A percentile compares a stretch with the other conserved stretches of the same genome.
These are phyloP conservation scores for Chytriomyces sp. DNA, from an alignment of 192 early-diverging fungal species.

Conservation along the genomic window DNA sequence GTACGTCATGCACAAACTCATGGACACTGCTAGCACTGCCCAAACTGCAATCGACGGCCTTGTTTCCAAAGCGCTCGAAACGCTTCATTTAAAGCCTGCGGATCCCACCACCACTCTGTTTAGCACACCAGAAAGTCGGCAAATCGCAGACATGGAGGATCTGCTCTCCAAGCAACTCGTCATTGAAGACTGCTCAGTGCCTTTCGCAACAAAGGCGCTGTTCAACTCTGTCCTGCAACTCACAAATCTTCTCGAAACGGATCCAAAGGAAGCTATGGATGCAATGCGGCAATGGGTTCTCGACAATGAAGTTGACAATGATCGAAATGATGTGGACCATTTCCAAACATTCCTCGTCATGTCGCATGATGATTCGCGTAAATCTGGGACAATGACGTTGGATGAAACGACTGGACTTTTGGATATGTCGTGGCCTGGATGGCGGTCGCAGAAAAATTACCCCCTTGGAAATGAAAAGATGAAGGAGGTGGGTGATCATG, in stretches of 20 bases:
- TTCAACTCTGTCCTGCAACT: neutral
- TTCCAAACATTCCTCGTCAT: conserved; percentile 56
- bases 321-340: conserved; percentile 39
- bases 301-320: neutral
- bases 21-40: neutral
- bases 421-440: neutral
- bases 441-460: neutral
- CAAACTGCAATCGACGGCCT: neutral
- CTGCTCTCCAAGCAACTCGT: conserved; percentile 9
- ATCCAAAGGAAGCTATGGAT: neutral
- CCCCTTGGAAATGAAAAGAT: neutral
- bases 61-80: neutral
- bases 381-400: neutral
- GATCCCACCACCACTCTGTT: neutral
- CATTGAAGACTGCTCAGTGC: conserved; percentile 10
- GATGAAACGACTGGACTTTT: neutral
- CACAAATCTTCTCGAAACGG: neutral
- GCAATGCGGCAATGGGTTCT: neutral
- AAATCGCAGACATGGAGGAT: conserved; percentile 7
- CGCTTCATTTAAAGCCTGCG: neutral
- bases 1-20: neutral
- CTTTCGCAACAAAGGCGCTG: neutral
- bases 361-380: conserved; percentile 55
- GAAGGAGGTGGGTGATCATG: conserved; percentile 17
- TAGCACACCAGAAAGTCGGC: neutral